These are phyloP conservation scores for Arachnopeziza araneosa DNA, from an alignment of 2,329 filamentous ascomycete genomes.

Conservation along the genomic window DNA sequence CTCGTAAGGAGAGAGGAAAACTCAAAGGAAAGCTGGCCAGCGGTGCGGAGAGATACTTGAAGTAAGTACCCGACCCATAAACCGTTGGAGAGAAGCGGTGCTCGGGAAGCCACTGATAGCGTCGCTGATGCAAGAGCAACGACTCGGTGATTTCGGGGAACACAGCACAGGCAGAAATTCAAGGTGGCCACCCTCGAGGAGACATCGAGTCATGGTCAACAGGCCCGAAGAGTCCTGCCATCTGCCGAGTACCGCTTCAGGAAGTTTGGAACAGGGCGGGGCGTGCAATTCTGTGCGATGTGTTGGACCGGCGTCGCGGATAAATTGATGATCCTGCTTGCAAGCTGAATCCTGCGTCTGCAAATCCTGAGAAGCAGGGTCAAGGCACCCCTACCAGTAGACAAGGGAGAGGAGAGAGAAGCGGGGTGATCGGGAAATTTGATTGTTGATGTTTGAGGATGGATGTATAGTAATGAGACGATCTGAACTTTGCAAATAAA, in stretches of 20 bases:
- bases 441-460: neutral
- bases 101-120: neutral
- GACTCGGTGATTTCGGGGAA: too few relatives aligned
- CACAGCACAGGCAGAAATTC: neutral
- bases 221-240: neutral
- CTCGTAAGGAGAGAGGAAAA: neutral
- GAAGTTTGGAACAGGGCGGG: neutral
- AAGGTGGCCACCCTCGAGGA: neutral
- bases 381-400: neutral
- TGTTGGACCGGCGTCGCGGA: neutral
- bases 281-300: neutral
- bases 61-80: neutral
- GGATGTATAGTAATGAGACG: neutral
- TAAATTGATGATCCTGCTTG: neutral
- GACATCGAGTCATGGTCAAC: neutral
- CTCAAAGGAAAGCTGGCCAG: neutral
- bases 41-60: neutral
- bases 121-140: neutral
- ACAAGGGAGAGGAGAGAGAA: too few relatives aligned
- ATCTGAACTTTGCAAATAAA: neutral
- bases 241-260: neutral
- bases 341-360: neutral
- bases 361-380: neutral
- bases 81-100: neutral
- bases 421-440: neutral